phyloP scores from a whole-genome alignment of 1,284 basidiomycete genomes.

The Schizophyllum commune region DNA sequence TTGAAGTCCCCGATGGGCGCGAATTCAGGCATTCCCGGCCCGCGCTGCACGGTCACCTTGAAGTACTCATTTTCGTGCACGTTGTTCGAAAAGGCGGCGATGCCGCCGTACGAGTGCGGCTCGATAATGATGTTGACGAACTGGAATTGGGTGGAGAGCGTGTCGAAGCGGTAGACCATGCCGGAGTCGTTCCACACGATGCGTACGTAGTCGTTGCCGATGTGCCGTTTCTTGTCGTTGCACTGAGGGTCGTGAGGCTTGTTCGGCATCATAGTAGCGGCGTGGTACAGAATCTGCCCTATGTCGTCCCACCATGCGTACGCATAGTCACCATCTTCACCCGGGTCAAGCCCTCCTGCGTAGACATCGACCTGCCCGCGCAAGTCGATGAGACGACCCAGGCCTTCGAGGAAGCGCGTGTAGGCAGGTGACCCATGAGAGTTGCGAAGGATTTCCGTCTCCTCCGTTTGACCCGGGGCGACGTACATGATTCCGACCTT shows the following conservation, averaged over 20 bases:
- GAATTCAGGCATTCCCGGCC: slow-evolving; percentile 85
- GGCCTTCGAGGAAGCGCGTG: slow-evolving; percentile 83
- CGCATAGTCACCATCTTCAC: slow-evolving; percentile 88
- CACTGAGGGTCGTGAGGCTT: slow-evolving; percentile 56
- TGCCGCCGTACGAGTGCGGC: slow-evolving; percentile 81
- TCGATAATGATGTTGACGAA: slow-evolving; percentile 98
- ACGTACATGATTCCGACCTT: slow-evolving; percentile 97
- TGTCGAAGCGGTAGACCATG: slow-evolving; percentile 82
- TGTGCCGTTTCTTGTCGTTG: slow-evolving; percentile 85
- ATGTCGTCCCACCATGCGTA: slow-evolving; percentile 99
- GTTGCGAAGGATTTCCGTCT: slow-evolving; percentile 86
- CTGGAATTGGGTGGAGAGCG: slow-evolving; percentile 89
- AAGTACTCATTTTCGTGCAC: slow-evolving; percentile 86
- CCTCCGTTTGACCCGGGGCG: slow-evolving; percentile 82
- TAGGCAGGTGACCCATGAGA: slow-evolving; percentile 93
- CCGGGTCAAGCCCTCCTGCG: slow-evolving; percentile 84
- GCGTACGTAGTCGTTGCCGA: slow-evolving; percentile 92
- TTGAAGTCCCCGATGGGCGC: slow-evolving; percentile 88
- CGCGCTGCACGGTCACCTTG: slow-evolving; percentile 83
- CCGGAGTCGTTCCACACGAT: slow-evolving; percentile 99
- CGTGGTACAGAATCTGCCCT: slow-evolving; percentile 91
- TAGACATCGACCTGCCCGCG: slow-evolving; percentile 92
- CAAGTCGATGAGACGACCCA: slow-evolving; percentile 87
- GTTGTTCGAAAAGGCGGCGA: slow-evolving; percentile 73
- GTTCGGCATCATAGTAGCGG: slow-evolving; percentile 96